Conservation (phyloP, 2,329 filamentous ascomycete species). For the Colletotrichum shisoi region DNA sequence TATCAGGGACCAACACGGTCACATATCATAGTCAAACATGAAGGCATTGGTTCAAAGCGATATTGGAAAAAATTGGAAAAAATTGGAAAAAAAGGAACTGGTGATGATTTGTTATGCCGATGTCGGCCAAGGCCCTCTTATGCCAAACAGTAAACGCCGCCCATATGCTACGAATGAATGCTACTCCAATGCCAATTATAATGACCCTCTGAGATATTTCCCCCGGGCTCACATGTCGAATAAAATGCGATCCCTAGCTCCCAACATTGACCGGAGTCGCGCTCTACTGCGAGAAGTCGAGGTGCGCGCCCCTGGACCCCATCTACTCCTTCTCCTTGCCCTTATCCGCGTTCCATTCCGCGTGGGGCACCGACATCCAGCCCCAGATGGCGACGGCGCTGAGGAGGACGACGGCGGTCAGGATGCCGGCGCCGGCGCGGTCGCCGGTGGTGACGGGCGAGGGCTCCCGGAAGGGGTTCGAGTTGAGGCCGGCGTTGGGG, state of each 20-base stretch:
- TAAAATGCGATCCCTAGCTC: background rate
- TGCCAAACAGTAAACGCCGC: background rate
- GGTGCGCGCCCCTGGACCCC: background rate
- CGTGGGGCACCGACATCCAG: conserved; percentile 50
- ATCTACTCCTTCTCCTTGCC: conserved; percentile 11
- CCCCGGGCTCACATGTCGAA: background rate
- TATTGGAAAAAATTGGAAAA: too few relatives aligned
- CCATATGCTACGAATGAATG: background rate
- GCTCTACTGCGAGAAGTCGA: conserved; percentile 19
- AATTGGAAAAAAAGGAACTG: background rate
- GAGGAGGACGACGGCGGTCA: conserved; percentile 65
- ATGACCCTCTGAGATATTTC: too few relatives aligned
- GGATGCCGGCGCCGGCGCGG: conserved; percentile 71
- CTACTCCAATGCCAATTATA: background rate
- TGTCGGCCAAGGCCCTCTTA: background rate
- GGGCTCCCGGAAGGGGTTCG: conserved; percentile 23
- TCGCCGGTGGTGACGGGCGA: conserved; percentile 62
- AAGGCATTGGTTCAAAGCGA: too few relatives aligned
- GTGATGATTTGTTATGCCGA: background rate
- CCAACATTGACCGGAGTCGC: background rate
- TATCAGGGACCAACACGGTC: too few relatives aligned
- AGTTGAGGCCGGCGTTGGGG: conserved; percentile 39
- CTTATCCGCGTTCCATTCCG: conserved; percentile 32
- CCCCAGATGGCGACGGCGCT: conserved; percentile 61
- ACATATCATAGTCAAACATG: too few relatives aligned